A percentile compares a stretch with the other conserved stretches of the same genome.
phyloP scores from a whole-genome alignment of 2,329 filamentous ascomycete genomes.

The Xylariaceae sp. region DNA sequence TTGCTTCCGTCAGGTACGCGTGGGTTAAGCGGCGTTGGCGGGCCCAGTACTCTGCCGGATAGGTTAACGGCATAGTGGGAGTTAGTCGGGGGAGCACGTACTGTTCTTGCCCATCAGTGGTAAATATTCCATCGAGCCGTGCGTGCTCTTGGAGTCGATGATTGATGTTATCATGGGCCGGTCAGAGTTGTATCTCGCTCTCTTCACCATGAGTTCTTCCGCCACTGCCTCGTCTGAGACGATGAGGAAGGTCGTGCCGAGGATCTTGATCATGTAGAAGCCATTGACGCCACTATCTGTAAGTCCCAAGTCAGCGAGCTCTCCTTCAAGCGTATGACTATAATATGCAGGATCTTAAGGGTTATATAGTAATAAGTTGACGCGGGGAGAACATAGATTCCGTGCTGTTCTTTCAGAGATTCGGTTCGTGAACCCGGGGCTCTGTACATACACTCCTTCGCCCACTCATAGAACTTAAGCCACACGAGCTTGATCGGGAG shows the following conservation, averaged over 20 bases:
- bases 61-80: not conserved
- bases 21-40: slow-evolving; percentile 52
- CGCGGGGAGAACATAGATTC: not conserved
- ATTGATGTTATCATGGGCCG: slow-evolving; percentile 45
- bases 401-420: not conserved
- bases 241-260: slow-evolving; percentile 38
- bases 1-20: slow-evolving; percentile 43
- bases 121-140: slow-evolving; percentile 53
- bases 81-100: slow-evolving; percentile 30
- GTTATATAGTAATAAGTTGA: no score
- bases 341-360: no score
- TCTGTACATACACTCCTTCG: slow-evolving; percentile 24
- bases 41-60: slow-evolving; percentile 48
- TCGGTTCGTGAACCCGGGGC: not conserved
- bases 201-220: slow-evolving; percentile 50
- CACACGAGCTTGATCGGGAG: slow-evolving; percentile 48
- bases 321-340: not conserved
- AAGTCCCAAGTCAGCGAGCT: not conserved
- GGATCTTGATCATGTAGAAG: slow-evolving; percentile 36
- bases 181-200: slow-evolving; percentile 50
- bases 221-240: slow-evolving; percentile 49
- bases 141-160: slow-evolving; percentile 51
- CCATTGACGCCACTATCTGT: slow-evolving; percentile 30
- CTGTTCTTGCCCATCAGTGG: slow-evolving; percentile 54
- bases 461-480: slow-evolving; percentile 48